phyloP scores from a whole-genome alignment of 108 stramenopile genomes.

The Cyclotella kingstonii region DNA sequence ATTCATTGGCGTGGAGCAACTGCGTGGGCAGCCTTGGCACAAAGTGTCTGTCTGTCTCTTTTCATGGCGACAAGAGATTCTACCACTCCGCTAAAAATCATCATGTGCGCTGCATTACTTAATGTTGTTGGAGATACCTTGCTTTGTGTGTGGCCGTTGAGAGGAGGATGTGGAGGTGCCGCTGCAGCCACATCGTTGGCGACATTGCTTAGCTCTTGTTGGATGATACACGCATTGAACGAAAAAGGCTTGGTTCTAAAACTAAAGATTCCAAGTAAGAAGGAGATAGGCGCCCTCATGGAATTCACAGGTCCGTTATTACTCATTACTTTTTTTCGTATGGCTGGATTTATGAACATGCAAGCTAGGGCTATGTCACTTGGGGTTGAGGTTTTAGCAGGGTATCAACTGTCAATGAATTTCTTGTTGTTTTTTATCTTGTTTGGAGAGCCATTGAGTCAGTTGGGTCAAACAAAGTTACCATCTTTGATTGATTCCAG shows the following conservation, averaged over 20 bases:
- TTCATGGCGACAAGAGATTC: constrained; percentile 79
- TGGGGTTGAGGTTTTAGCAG: constrained; percentile 58
- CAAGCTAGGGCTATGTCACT: constrained; percentile 67
- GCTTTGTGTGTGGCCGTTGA: constrained; percentile 69
- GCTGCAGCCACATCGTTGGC: constrained; percentile 77
- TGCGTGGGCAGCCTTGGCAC: constrained; percentile 70
- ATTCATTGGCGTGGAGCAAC: constrained; percentile 50
- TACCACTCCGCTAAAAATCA: constrained; percentile 76
- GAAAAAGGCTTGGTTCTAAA: constrained; percentile 54
- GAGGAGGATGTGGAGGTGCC: constrained; percentile 66
- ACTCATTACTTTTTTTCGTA: constrained; percentile 69
- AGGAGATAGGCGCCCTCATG: constrained; percentile 51
- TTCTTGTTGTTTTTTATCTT: constrained; percentile 72
- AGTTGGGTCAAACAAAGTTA: constrained; percentile 71
- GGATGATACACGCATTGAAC: constrained; percentile 60
- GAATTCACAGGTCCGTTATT: constrained; percentile 74
- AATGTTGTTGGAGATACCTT: constrained; percentile 72
- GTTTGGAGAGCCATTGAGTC: constrained; percentile 79
- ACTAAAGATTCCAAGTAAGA: constrained; percentile 52
- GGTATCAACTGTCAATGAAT: constrained; percentile 74
- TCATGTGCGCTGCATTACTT: constrained; percentile 52
- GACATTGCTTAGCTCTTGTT: constrained; percentile 59
- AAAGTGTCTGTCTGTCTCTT: constrained; percentile 50
- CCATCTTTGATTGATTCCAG: constrained; percentile 60
- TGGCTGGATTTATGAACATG: constrained; percentile 72